These are phyloP conservation scores for Triticum timopheevii DNA, from an alignment of 176 grass and related monocot genomes.

Conservation along the genomic window DNA sequence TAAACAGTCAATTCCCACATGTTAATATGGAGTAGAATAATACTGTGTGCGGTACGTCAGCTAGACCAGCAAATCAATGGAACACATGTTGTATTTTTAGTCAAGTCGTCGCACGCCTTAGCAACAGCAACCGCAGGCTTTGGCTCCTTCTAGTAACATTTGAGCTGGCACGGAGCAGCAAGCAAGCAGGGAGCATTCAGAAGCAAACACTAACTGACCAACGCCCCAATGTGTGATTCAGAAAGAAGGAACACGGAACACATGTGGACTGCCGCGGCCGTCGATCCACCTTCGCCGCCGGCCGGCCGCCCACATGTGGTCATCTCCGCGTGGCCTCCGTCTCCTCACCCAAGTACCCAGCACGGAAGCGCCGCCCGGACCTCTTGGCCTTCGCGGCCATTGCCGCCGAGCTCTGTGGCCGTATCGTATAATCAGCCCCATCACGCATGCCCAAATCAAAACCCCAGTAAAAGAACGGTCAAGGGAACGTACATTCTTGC, in stretches of 20 bases:
- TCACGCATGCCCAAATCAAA: background rate
- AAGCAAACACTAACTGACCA: background rate
- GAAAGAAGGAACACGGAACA: background rate
- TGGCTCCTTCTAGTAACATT: background rate
- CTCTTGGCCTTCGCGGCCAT: background rate
- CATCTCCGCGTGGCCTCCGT: background rate
- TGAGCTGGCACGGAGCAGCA: background rate
- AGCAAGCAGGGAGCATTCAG: background rate
- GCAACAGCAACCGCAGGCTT: background rate
- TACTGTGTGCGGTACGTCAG: background rate
- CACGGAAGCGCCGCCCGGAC: background rate
- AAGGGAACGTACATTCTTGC: background rate
- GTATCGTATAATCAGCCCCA: background rate
- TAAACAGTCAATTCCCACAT: background rate
- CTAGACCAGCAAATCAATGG: conserved; percentile 8
- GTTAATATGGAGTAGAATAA: background rate
- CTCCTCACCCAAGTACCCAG: background rate
- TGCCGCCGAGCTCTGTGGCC: background rate
- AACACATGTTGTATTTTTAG: background rate
- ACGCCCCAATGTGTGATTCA: no score
- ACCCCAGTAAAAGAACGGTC: background rate
- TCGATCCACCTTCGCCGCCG: background rate
- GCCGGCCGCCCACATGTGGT: background rate
- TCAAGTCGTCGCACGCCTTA: background rate
- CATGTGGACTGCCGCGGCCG: background rate